phyloP scores from a whole-genome alignment of 2,329 filamentous ascomycete genomes.

The Periconia digitata region DNA sequence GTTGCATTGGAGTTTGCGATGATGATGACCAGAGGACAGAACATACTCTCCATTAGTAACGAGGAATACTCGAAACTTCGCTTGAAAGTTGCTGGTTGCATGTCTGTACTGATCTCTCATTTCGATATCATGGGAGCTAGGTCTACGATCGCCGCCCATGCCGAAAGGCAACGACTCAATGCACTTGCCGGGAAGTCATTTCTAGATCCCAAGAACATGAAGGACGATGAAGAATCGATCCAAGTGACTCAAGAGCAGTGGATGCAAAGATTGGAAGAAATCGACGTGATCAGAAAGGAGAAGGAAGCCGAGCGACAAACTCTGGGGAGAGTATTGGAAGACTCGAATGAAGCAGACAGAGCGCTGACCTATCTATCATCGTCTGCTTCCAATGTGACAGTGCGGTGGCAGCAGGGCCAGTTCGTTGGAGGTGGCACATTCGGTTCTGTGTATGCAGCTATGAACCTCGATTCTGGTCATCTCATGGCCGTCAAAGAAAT shows the following conservation, averaged over 20 bases:
- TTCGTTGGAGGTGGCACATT: constrained; percentile 97
- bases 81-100: constrained; percentile 90
- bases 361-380: constrained; percentile 93
- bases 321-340: constrained; percentile 87
- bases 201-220: constrained; percentile 72
- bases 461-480: constrained; percentile 94
- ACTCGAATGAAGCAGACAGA: constrained; percentile 92
- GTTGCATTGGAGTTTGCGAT: constrained; percentile 94
- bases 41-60: constrained; percentile 88
- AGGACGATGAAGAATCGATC: constrained; percentile 84
- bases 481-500: constrained; percentile 99
- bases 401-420: constrained; percentile 98
- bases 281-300: constrained; percentile 77
- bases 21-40: constrained; percentile 92
- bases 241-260: constrained; percentile 74
- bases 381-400: constrained; percentile 89
- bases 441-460: constrained; percentile 94
- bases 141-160: constrained; percentile 88
- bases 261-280: constrained; percentile 68
- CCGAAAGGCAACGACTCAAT: constrained; percentile 86
- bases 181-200: constrained; percentile 74
- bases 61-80: constrained; percentile 82
- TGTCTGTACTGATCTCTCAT: constrained; percentile 95
- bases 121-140: constrained; percentile 99
- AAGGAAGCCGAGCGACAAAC: constrained; percentile 84